These are phyloP conservation scores for Elongisporangium undulatum DNA, from an alignment of 352 stramenopile species.

Conservation along the genomic window DNA sequence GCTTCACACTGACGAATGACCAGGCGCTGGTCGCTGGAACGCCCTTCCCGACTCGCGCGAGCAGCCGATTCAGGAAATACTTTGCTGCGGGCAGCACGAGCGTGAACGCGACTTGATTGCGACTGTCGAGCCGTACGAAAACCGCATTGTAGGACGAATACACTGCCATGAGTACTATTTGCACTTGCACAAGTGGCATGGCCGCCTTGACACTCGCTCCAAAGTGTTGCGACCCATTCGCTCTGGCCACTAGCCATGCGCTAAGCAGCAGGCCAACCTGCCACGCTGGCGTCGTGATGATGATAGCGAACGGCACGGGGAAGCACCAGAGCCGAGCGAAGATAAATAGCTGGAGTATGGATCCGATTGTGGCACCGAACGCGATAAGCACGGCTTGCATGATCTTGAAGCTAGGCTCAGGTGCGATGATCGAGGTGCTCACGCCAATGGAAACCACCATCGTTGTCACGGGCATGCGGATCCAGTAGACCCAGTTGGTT, in stretches of 20 bases:
- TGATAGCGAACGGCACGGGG: conserved; percentile 19
- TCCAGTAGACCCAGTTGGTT: conserved; percentile 28
- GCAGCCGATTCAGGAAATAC: not conserved
- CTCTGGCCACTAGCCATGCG: too few species aligned
- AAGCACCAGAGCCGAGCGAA: conserved; percentile 12
- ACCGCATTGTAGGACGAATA: conserved; percentile 27
- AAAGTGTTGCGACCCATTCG: too few species aligned
- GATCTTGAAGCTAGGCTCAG: conserved; percentile 4
- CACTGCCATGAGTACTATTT: conserved; percentile 17
- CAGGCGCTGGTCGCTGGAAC: not conserved
- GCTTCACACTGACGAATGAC: not conserved
- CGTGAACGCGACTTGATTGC: not conserved
- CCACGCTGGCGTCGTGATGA: not conserved
- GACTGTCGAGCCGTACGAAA: conserved; percentile 3
- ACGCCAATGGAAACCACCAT: conserved; percentile 8
- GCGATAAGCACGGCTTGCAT: conserved; percentile 6
- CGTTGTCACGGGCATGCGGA: conserved; percentile 13
- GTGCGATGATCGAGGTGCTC: conserved; percentile 18
- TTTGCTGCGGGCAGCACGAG: not conserved
- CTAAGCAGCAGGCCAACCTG: not conserved
- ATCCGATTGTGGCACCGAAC: not conserved
- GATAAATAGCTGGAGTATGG: not conserved
- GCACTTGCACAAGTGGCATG: not conserved
- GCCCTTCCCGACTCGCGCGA: not conserved
- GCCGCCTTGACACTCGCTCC: not conserved